A percentile compares a stretch with the other conserved stretches of the same genome.
These are phyloP conservation scores for Aleurites moluccanus DNA, from an alignment of 441 rosid genomes.

Conservation along the genomic window DNA sequence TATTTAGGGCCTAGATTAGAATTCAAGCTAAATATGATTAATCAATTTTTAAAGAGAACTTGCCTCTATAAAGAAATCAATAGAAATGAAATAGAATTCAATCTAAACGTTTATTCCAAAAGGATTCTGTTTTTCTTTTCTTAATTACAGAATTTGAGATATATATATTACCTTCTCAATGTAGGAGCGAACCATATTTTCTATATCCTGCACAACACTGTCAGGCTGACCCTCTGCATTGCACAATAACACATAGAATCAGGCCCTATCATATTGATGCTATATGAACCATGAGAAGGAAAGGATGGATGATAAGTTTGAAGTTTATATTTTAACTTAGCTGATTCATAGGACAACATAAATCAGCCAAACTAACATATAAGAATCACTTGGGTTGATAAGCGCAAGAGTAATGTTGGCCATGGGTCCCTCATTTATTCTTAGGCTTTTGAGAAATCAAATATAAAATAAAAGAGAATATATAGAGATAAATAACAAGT, in stretches of 20 bases:
- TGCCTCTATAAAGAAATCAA: neutral
- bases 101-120: neutral
- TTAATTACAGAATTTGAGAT: neutral
- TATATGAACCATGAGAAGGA: neutral
- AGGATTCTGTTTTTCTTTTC: neutral
- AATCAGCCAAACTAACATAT: neutral
- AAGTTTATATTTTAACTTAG: neutral
- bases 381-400: neutral
- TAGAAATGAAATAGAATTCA: neutral
- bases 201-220: slow-evolving; percentile 86
- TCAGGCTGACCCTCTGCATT: slow-evolving; percentile 95
- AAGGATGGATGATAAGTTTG: neutral
- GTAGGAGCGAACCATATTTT: slow-evolving; percentile 90
- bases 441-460: slow-evolving; percentile 23
- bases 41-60: neutral
- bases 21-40: no score
- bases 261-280: neutral
- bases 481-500: slow-evolving; percentile 1
- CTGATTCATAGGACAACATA: neutral
- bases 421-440: slow-evolving; percentile 9
- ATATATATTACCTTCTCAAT: slow-evolving; percentile 87
- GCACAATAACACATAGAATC: slow-evolving; percentile 18
- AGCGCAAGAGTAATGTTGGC: neutral
- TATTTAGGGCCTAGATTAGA: neutral
- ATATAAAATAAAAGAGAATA: neutral